Conservation (phyloP, 2,329 filamentous ascomycete species). For the Cladosporium sp. region DNA sequence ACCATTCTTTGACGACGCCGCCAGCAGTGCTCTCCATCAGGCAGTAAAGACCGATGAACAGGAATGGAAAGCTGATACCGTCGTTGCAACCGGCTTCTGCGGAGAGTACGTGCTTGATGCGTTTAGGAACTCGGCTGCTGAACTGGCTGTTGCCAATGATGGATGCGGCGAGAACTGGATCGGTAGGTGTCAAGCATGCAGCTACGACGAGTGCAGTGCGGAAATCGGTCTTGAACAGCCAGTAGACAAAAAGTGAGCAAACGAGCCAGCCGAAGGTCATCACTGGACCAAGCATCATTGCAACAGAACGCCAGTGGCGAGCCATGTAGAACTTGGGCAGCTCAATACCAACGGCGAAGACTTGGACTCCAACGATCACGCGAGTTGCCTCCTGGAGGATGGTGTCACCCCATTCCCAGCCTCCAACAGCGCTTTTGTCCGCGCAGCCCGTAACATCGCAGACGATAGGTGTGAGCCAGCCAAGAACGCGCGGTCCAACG, state of each 20-base stretch:
- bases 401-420: constrained; percentile 42
- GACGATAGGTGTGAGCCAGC: constrained; percentile 37
- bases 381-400: constrained; percentile 40
- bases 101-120: constrained; percentile 48
- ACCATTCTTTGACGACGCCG: constrained; percentile 47
- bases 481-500: constrained; percentile 39
- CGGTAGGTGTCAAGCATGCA: constrained; percentile 54
- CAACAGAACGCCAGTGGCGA: constrained; percentile 49
- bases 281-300: constrained; percentile 48
- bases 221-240: constrained; percentile 44
- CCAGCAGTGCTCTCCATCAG: constrained; percentile 37
- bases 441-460: constrained; percentile 29
- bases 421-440: constrained; percentile 17
- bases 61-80: constrained; percentile 53
- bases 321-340: constrained; percentile 44
- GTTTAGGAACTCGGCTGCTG: constrained; percentile 47
- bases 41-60: constrained; percentile 50
- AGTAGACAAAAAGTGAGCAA: constrained; percentile 43
- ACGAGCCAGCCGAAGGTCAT: constrained; percentile 49
- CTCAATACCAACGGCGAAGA: constrained; percentile 35
- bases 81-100: constrained; percentile 56
- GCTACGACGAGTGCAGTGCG: constrained; percentile 48
- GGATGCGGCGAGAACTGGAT: constrained; percentile 52
- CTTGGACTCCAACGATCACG: constrained; percentile 45
- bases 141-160: constrained; percentile 53